Evolutionary conservation across 257 asterid genomes (phyloP).

Genomic region (Hygrophila difformis): DNA sequence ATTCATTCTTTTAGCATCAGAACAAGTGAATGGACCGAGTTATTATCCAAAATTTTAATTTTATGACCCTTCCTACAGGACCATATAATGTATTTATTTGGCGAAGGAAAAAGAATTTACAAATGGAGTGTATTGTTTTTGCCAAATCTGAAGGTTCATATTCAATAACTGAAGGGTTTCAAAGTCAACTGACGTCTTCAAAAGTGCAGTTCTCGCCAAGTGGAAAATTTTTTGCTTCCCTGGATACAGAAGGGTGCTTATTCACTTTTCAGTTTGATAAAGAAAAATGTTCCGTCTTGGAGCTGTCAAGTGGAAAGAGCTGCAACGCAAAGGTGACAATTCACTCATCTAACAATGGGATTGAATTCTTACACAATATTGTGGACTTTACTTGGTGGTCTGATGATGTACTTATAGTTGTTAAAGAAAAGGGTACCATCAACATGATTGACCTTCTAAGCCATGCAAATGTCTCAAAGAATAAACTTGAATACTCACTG

Average conservation of each 20-base stretch:
- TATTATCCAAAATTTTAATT: conserved; percentile 8
- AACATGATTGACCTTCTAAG: conserved; percentile 49
- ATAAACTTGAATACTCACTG: conserved; percentile 43
- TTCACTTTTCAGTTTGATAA: conserved; percentile 55
- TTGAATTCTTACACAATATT: conserved; percentile 30
- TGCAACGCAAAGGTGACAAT: conserved; percentile 19
- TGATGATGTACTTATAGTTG: conserved; percentile 51
- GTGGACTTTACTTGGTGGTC: conserved; percentile 98
- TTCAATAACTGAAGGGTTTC: conserved; percentile 31
- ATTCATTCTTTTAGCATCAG: conserved; percentile 11
- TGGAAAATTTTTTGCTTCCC: conserved; percentile 60
- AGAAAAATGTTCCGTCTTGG: conserved; percentile 38
- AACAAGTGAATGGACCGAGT: conserved; percentile 3
- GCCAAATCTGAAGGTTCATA: conserved; percentile 59
- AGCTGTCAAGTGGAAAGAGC: conserved; percentile 28
- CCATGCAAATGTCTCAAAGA: conserved; percentile 33
- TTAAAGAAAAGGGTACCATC: conserved; percentile 51
- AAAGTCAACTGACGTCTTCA: conserved; percentile 45
- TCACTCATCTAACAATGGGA: conserved; percentile 28
- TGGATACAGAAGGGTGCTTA: conserved; percentile 67
- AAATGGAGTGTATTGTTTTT: conserved; percentile 43
- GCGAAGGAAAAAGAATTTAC: conserved; percentile 41
- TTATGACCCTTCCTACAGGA: conserved; percentile 39
- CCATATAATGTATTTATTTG: conserved; percentile 55
- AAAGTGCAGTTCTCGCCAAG: conserved; percentile 71